Base-by-base conservation (phyloP, 2,329 filamentous ascomycete genomes). In the Neobulgaria alba region DNA sequence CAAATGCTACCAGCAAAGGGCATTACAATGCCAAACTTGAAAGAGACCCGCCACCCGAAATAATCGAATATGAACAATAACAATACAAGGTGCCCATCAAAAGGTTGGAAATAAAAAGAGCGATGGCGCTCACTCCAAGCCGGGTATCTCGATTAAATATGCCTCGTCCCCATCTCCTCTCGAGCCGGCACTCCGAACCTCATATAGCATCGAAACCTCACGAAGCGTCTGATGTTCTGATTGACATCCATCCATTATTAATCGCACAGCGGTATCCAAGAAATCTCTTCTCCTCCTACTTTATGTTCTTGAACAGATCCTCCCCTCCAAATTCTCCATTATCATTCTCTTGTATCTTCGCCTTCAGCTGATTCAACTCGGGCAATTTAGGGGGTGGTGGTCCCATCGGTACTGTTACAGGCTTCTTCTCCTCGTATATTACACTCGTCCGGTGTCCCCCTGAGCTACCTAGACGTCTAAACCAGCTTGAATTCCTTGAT, bases 281-380 rank as follows among this genome's bases (percentile, higher is more conserved):
- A 16, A 19, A 8, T 33, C 19, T 42, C 23, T 9, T 37, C 39
- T 17, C 16, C 18, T 17, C 33, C 41, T 54, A 59, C 48, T 57
- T 58, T 39, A 61, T 61, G 47, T 61, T 57, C 42, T 58, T 60
- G 43, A 61, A 61, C 52, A 61, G 49, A n/a, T 60, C 58, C 12
- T 50, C 56, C 4, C 42, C 58, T 5, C 57, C 58, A 16, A 61
- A 40, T 30, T 54, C 55, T 29, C 56, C 55, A 32, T 51, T 52
- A 39, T 56, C 54, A 36, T 52, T 45, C 18, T 54, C 50, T 8
- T 43, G 40, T 37, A 60, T 52, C 42, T 52, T 54, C 12, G 55
- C 52, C 45, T 54, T 56, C 39, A 61, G 49, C 34, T 57, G 52
- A 39, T 51, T 56, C 41, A 60, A 45, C 41, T 61, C 57, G 15